phyloP scores from a whole-genome alignment of 2,329 filamentous ascomycete genomes.

The Aspergillus flavus region DNA sequence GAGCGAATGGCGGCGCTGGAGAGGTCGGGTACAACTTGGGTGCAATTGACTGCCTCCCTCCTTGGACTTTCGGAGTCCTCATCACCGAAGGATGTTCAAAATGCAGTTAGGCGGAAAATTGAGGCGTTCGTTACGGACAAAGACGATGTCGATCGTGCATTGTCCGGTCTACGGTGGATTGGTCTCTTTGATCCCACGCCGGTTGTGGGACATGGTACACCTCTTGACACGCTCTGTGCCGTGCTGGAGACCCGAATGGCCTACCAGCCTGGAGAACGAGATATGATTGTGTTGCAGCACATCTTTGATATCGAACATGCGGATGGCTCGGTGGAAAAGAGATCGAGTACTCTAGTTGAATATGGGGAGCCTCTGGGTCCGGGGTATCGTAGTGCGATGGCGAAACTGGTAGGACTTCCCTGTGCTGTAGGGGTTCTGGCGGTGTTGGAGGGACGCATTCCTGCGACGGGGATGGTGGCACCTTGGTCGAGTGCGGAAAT shows the following conservation, averaged over 20 bases:
- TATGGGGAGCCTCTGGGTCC: not conserved
- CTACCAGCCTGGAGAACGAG: conserved; percentile 5
- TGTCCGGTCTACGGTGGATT: too few species aligned
- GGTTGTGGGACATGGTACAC: not conserved
- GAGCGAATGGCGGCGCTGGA: not conserved
- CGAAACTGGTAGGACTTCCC: not conserved
- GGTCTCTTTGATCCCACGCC: not conserved
- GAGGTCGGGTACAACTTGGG: not conserved
- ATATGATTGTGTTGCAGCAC: conserved; percentile 11
- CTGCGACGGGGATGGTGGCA: not conserved
- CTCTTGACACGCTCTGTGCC: conserved; percentile 5
- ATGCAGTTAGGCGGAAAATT: too few species aligned
- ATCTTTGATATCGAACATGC: not conserved
- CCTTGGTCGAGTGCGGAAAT: not conserved
- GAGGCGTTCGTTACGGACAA: too few species aligned
- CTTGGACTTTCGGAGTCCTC: too few species aligned
- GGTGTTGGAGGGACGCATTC: not conserved
- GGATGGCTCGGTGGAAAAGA: not conserved
- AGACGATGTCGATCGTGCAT: too few species aligned
- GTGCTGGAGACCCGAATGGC: conserved; percentile 8
- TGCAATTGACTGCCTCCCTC: not conserved
- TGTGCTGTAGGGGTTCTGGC: not conserved
- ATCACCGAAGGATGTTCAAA: too few species aligned
- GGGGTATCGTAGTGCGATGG: not conserved
- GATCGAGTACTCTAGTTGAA: not conserved